Base-by-base conservation (phyloP, 169 alveolate species). In the Eimeria maxima region DNA sequence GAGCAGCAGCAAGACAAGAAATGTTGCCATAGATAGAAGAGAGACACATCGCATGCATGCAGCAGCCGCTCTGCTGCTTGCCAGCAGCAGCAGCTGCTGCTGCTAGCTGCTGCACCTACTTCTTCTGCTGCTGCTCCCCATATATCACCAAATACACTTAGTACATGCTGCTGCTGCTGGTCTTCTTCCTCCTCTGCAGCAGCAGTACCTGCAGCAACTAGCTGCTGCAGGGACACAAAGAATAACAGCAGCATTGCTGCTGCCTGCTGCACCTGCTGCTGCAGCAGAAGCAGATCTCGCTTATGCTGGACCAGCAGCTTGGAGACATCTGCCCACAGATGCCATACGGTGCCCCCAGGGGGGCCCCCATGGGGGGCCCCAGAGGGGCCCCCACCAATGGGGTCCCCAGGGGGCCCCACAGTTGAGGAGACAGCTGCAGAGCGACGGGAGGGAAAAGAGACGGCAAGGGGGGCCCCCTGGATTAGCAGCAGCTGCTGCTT, bases 211-310 rank as follows among this genome's bases (percentile, higher is more conserved):
- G 57, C 18, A 50, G 14, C 27, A 18, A 24, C 13, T 27, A 33
- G 53, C 65, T 45, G 89, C 42, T 80, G 69, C 24, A 80, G 67
- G 69, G 89, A 22, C 38, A 29, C 42, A 18, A 63, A 44, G 67
- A 45, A 44, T 27, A 80, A 24, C n/a, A 44, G 20, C 44, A 80
- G 67, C 11, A 5, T 50, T 50, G 57, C 57, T 50, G 57, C 57
- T 50, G 57, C 57, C 11, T 50, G 57, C 11, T 50, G 89, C 89
- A 80, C 38, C 38, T 80, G 45, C 67, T 80, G 69, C 89, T 44
- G 89, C 89, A 80, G 89, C 89, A 44, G 69, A 13, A 22, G 42
- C 89, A 80, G 69, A 16, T n/a, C n/a, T 63, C 89, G 89, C n/a
- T 24, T 20, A 18, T 45, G 89, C 22, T 8, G 20, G 16, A 80